phyloP scores from a whole-genome alignment of 23 red algal genomes.

The Gracilaria caudata region DNA sequence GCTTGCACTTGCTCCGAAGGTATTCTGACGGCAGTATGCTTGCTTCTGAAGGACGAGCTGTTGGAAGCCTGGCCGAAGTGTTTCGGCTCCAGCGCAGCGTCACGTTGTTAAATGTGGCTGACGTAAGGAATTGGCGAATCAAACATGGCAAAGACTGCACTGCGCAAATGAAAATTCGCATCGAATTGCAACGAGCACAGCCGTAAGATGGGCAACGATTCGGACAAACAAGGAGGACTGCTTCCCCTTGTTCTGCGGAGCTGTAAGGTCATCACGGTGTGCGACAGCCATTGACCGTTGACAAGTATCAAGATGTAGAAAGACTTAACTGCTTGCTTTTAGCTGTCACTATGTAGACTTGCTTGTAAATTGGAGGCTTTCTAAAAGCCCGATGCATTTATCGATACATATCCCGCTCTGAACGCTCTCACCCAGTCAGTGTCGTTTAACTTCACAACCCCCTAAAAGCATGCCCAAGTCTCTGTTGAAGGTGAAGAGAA shows the following conservation, averaged over 20 bases:
- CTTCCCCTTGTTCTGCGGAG: conserved; percentile 15
- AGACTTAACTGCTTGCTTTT: neutral
- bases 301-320: no score
- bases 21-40: neutral
- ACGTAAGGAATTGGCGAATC: conserved; percentile 5
- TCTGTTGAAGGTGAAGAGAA: no score
- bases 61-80: neutral
- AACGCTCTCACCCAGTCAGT: no score
- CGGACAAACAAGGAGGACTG: neutral
- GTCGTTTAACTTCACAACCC: no score
- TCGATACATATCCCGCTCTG: no score
- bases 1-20: conserved; percentile 1
- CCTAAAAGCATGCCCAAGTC: no score
- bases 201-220: neutral
- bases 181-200: conserved; percentile 8
- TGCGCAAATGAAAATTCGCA: conserved; percentile 25
- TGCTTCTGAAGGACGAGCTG: neutral
- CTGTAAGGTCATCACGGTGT: neutral
- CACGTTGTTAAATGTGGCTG: neutral
- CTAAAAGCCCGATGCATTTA: no score
- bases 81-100: neutral
- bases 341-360: neutral
- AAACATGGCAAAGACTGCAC: conserved; percentile 28
- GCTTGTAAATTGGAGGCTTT: neutral
- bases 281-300: neutral